Evolutionary conservation across 2,329 filamentous ascomycete species (phyloP).

Genomic region (Neospermospora avenae): DNA sequence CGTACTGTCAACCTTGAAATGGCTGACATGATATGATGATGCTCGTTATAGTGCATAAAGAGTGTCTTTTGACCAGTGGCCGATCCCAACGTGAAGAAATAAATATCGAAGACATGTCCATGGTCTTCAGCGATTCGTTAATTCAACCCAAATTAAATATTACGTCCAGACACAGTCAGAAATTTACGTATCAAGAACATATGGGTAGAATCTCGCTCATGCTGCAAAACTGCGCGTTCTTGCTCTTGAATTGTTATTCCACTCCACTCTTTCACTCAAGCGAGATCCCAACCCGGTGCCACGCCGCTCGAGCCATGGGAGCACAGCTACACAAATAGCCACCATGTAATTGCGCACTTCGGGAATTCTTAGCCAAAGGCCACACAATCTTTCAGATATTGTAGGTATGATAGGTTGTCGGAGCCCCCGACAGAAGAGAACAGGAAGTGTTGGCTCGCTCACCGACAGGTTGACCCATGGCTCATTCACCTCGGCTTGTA

Average conservation of each 20-base stretch:
- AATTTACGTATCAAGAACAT: no score
- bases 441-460: not conserved
- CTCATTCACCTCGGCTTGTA: not conserved
- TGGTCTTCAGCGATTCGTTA: no score
- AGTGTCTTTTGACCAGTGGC: no score
- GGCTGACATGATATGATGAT: no score
- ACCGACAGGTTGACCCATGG: constrained; percentile 7
- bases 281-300: not conserved
- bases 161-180: no score
- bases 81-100: no score
- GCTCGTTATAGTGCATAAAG: no score
- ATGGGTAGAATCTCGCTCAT: no score
- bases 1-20: no score
- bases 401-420: not conserved
- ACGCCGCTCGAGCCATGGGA: not conserved
- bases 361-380: not conserved
- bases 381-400: not conserved
- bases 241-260: not conserved
- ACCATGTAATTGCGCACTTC: not conserved
- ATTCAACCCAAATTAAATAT: no score
- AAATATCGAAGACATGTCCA: no score
- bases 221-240: no score
- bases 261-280: not conserved
- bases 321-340: not conserved
- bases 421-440: not conserved